Percentiles rank a stretch among this genome's conserved stretches.
phyloP scores from a whole-genome alignment of 208 protist species.

The Trypanosoma boissoni region DNA sequence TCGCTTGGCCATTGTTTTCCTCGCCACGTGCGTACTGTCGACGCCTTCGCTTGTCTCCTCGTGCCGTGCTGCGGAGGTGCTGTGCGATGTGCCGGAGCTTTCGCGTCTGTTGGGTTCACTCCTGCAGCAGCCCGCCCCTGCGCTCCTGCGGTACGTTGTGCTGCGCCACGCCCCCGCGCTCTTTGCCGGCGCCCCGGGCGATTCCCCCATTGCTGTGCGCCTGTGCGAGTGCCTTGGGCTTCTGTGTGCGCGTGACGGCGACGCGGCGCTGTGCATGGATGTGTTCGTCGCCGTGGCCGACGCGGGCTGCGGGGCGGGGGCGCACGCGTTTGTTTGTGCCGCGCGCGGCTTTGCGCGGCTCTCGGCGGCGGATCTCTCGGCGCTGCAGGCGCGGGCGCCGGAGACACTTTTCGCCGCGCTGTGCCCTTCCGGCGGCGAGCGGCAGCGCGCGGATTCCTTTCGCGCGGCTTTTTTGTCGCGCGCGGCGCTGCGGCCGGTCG shows the following conservation, averaged over 20 bases:
- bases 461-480: slow-evolving; percentile 21
- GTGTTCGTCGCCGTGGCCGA: slow-evolving; percentile 17
- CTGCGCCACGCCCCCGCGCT: slow-evolving; percentile 4
- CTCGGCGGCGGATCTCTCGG: slow-evolving; percentile 1
- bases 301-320: slow-evolving; percentile 5
- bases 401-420: neutral
- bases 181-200: neutral
- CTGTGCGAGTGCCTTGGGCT: slow-evolving; percentile 19
- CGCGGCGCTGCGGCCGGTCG: neutral
- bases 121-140: slow-evolving; percentile 4
- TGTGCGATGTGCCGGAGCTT: slow-evolving; percentile 29
- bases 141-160: slow-evolving; percentile 24
- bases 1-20: slow-evolving; percentile 56
- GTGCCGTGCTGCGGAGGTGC: slow-evolving; percentile 48
- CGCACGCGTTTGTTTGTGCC: slow-evolving; percentile 20
- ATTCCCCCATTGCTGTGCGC: slow-evolving; percentile 10
- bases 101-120: slow-evolving; percentile 6
- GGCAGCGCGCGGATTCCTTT: slow-evolving; percentile 17
- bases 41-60: slow-evolving; percentile 47
- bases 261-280: slow-evolving; percentile 19
- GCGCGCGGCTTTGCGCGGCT: neutral
- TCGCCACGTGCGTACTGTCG: slow-evolving; percentile 69
- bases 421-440: neutral
- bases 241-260: slow-evolving; percentile 21
- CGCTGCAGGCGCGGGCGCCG: too few relatives aligned